Percentiles rank a stretch among this genome's conserved stretches.
Evolutionary conservation across 2,329 filamentous ascomycete genomes (phyloP).

Genomic region (Aspergillus texensis): DNA sequence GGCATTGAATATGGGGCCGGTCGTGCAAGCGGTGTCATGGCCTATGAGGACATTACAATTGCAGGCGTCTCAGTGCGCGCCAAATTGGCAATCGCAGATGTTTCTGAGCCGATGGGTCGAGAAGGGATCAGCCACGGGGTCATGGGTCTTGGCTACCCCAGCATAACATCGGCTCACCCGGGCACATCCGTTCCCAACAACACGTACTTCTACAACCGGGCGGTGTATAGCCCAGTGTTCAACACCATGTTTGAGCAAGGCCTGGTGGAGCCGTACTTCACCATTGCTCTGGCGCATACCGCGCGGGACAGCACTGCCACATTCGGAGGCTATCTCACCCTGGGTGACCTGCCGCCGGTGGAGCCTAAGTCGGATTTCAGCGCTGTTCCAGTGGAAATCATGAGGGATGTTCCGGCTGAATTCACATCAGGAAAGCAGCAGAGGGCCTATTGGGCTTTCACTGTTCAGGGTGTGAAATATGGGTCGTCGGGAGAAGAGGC

Average conservation of each 20-base stretch:
- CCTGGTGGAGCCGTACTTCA: slow-evolving; percentile 51
- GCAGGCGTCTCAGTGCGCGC: slow-evolving; percentile 28
- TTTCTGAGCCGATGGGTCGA: slow-evolving; percentile 44
- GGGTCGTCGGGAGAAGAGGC: slow-evolving; percentile 1
- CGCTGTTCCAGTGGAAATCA: slow-evolving; percentile 39
- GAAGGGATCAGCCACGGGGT: slow-evolving; percentile 52
- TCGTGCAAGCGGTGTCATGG: slow-evolving; percentile 26
- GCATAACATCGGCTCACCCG: slow-evolving; percentile 47
- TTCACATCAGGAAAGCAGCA: slow-evolving; percentile 22
- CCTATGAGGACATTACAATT: slow-evolving; percentile 27
- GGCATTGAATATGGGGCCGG: slow-evolving; percentile 30
- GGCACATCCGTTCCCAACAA: slow-evolving; percentile 21
- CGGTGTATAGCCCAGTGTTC: slow-evolving; percentile 54
- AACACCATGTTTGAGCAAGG: slow-evolving; percentile 51
- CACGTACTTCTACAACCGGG: slow-evolving; percentile 26
- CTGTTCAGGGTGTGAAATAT: slow-evolving; percentile 15
- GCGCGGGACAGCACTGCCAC: slow-evolving; percentile 20
- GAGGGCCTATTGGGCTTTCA: slow-evolving; percentile 44
- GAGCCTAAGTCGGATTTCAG: slow-evolving; percentile 36
- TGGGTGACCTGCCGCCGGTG: slow-evolving; percentile 55
- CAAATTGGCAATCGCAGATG: slow-evolving; percentile 53
- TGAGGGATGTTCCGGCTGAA: slow-evolving; percentile 26
- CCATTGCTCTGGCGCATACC: slow-evolving; percentile 49
- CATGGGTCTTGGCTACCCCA: slow-evolving; percentile 55
- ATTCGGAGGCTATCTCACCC: slow-evolving; percentile 49